Evolutionary conservation across 2,329 filamentous ascomycete species (phyloP).

Genomic region (Pseudonectria foliicola): DNA sequence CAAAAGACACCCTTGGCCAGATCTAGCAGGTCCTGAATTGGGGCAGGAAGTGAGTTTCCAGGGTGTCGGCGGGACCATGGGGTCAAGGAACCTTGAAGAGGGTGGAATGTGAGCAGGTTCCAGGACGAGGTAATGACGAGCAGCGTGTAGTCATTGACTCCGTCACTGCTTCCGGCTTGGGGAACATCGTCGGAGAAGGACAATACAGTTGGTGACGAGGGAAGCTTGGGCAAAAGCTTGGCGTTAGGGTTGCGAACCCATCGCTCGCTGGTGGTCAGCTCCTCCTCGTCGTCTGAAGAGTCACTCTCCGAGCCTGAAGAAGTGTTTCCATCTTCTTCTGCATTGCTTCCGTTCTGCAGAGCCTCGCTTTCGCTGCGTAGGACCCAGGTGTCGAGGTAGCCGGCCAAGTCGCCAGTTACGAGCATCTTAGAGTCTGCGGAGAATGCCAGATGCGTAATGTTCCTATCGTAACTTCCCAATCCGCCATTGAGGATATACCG

Average conservation of each 20-base stretch:
- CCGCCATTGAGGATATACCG: slow-evolving; percentile 55
- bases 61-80: slow-evolving; percentile 84
- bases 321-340: slow-evolving; percentile 26
- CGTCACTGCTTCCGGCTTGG: slow-evolving; percentile 18
- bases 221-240: slow-evolving; percentile 61
- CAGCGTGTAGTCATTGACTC: slow-evolving; percentile 41
- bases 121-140: slow-evolving; percentile 48
- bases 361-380: slow-evolving; percentile 40
- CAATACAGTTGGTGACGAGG: slow-evolving; percentile 56
- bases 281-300: slow-evolving; percentile 38
- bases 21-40: slow-evolving; percentile 69
- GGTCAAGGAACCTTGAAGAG: slow-evolving; percentile 67
- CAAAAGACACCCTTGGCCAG: slow-evolving; percentile 78
- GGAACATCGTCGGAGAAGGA: slow-evolving; percentile 55
- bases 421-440: slow-evolving; percentile 74
- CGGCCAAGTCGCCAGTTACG: slow-evolving; percentile 72
- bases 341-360: slow-evolving; percentile 25
- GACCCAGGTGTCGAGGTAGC: slow-evolving; percentile 82
- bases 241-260: slow-evolving; percentile 73
- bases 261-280: slow-evolving; percentile 39
- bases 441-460: slow-evolving; percentile 68
- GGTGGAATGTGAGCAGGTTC: slow-evolving; percentile 71
- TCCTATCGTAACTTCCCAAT: slow-evolving; percentile 69
- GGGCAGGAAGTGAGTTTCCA: slow-evolving; percentile 62
- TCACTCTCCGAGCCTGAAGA: slow-evolving; percentile 32